Evolutionary conservation across 768 basidiomycete genomes (phyloP).

Genomic region (Boletus edulis): DNA sequence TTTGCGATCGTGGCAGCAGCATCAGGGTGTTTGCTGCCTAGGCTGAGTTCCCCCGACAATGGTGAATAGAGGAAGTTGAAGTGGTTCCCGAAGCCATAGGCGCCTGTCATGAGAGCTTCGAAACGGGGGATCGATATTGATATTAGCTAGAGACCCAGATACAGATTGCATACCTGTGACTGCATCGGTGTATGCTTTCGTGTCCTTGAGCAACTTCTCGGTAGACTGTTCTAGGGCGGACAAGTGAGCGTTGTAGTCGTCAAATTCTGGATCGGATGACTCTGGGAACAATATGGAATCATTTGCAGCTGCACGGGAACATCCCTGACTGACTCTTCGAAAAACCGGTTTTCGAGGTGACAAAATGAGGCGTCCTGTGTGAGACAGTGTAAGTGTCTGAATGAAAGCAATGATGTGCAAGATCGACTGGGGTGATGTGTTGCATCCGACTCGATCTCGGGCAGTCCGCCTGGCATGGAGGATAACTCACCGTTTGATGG

Average conservation of each 20-base stretch:
- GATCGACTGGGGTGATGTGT: conserved; percentile 6
- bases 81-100: conserved; percentile 61
- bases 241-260: conserved; percentile 82
- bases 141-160: not conserved
- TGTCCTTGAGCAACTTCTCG: conserved; percentile 92
- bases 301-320: not conserved
- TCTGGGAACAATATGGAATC: conserved; percentile 38
- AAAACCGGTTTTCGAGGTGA: conserved; percentile 87
- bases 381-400: conserved; percentile 4
- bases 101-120: conserved; percentile 64
- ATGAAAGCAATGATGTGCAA: not conserved
- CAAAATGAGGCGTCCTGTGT: conserved; percentile 82
- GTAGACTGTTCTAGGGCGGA: conserved; percentile 70
- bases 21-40: conserved; percentile 76
- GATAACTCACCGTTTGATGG: conserved; percentile 61
- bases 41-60: conserved; percentile 71
- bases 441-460: not conserved
- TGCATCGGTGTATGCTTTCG: conserved; percentile 81
- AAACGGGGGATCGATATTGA: conserved; percentile 1
- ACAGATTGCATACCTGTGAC: conserved; percentile 52
- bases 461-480: not conserved
- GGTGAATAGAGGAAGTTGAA: conserved; percentile 64
- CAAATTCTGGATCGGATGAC: conserved; percentile 86
- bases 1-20: conserved; percentile 75
- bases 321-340: conserved; percentile 71